Evolutionary conservation across 495 filamentous ascomycete genomes (phyloP), one percentile per base, ranked within the genome.

Genomic region (Endocarpon pusillum): DNA sequence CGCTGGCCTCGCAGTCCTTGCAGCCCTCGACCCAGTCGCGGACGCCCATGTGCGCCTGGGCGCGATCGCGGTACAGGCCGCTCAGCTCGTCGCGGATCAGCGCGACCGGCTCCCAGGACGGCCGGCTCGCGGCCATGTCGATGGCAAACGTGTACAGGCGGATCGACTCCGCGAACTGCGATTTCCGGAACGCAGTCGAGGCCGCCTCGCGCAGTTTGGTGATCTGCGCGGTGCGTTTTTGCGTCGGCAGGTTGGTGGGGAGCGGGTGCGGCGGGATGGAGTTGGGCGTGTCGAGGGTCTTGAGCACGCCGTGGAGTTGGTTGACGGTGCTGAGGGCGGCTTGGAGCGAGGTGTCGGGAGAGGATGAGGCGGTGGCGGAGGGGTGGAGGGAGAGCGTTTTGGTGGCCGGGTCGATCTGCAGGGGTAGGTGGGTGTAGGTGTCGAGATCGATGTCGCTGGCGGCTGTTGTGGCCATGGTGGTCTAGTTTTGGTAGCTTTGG

Each of bases 191-290:
- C 44, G 77, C 71, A 33, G 62, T 52, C 66, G 94, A 94, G 42
- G 78, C 89, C 33, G 61, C 64, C 47, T 94, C 87, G 57, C 85
- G 82, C 42, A 96, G 78, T 52, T 94, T 96, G 55, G 58, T 68
- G 53, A 96, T 77, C 47, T 84, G 75, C 22, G 80, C 81, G 46
- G 65, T 67, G 39, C 83, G 82, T 57, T 92, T 87, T 19, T 80
- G 84, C n/a, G n/a, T n/a, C n/a, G n/a, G n/a, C n/a, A n/a, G n/a
- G 61, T 81, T 82, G 22, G 82, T 70, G 36, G 83, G 80, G 16
- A 85, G 57, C 0, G 85, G 81, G 1, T 84, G 75, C 0, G 82
- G 85, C 0, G 83, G 81, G 45, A 74, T 58, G 12, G 40, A 34
- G 42, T 53, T 48, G 20, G 65, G 59, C 1, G 56, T 42, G 32